phyloP scores from a whole-genome alignment of 768 basidiomycete species.

The Cystoderma amianthinum region DNA sequence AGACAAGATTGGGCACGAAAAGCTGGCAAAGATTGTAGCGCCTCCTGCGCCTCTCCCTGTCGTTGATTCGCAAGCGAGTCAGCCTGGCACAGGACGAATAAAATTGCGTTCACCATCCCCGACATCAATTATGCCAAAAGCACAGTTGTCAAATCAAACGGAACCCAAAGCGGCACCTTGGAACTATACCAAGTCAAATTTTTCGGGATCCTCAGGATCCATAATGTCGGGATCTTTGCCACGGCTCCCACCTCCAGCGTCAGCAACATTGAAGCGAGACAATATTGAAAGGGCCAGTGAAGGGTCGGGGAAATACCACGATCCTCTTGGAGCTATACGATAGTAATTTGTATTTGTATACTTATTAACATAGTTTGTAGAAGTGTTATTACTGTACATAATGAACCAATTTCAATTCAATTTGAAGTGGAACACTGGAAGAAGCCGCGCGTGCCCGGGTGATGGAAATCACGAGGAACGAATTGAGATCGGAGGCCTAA shows the following conservation, averaged over 20 bases:
- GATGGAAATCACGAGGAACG: conserved; percentile 29
- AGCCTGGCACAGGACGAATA: conserved; percentile 12
- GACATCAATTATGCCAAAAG: background rate
- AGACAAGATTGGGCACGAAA: conserved; percentile 7
- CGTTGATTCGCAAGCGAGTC: conserved; percentile 25
- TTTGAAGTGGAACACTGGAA: conserved; percentile 6
- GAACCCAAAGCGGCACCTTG: conserved; percentile 35
- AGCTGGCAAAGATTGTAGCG: conserved; percentile 14
- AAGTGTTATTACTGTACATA: no score
- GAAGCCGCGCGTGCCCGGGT: conserved; percentile 10
- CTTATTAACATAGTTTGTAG: no score
- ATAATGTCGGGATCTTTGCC: conserved; percentile 39
- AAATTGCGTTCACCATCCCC: background rate
- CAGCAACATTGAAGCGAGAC: conserved; percentile 25
- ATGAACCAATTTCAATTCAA: no score
- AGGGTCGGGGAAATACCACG: conserved; percentile 19
- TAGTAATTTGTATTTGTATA: conserved; percentile 9
- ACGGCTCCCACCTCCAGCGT: conserved; percentile 43
- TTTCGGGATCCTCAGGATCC: conserved; percentile 21
- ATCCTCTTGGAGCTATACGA: conserved; percentile 34
- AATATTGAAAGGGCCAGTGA: conserved; percentile 19
- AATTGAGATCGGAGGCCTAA: conserved; percentile 16
- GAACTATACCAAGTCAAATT: conserved; percentile 50
- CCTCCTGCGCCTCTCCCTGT: conserved; percentile 32
- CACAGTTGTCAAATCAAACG: background rate